Evolutionary conservation across 2,329 filamentous ascomycete species (phyloP).

Genomic region (Botrytis hyacinthi): DNA sequence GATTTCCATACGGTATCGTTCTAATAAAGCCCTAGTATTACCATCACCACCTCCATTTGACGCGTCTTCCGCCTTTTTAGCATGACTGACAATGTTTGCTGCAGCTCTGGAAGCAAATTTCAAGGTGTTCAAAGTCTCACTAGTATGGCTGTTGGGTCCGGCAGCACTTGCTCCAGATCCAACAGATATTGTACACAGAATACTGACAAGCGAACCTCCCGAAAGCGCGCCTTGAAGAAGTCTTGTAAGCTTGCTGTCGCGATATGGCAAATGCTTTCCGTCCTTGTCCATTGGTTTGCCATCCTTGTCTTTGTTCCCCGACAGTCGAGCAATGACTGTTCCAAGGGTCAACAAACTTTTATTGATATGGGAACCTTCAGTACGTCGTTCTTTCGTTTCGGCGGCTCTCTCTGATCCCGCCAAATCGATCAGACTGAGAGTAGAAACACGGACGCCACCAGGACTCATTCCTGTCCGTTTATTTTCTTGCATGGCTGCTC

Average conservation of each 20-base stretch:
- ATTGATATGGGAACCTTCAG: slow-evolving; percentile 97
- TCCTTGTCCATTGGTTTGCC: slow-evolving; percentile 73
- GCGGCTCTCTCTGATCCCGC: slow-evolving; percentile 95
- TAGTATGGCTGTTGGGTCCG: slow-evolving; percentile 69
- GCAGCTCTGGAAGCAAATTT: slow-evolving; percentile 96
- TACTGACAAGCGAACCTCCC: slow-evolving; percentile 91
- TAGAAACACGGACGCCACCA: slow-evolving; percentile 92
- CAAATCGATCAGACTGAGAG: slow-evolving; percentile 90
- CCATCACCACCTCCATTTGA: slow-evolving; percentile 78
- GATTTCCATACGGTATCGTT: slow-evolving; percentile 84
- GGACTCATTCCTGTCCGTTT: slow-evolving; percentile 71
- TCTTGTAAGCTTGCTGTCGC: slow-evolving; percentile 95
- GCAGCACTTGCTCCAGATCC: slow-evolving; percentile 73
- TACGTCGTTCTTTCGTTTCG: slow-evolving; percentile 88
- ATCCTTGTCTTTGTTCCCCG: slow-evolving; percentile 81
- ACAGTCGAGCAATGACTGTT: slow-evolving; percentile 91
- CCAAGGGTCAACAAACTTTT: slow-evolving; percentile 94
- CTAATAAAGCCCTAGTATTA: slow-evolving; percentile 80
- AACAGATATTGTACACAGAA: slow-evolving; percentile 93
- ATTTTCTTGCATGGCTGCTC: slow-evolving; percentile 49
- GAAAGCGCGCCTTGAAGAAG: slow-evolving; percentile 89
- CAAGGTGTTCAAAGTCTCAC: slow-evolving; percentile 90
- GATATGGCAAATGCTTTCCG: slow-evolving; percentile 89
- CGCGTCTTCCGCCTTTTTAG: slow-evolving; percentile 86
- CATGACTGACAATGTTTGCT: slow-evolving; percentile 97